phyloP scores from a whole-genome alignment of 176 grass and related monocot species.

The Aegilops sharonensis region DNA sequence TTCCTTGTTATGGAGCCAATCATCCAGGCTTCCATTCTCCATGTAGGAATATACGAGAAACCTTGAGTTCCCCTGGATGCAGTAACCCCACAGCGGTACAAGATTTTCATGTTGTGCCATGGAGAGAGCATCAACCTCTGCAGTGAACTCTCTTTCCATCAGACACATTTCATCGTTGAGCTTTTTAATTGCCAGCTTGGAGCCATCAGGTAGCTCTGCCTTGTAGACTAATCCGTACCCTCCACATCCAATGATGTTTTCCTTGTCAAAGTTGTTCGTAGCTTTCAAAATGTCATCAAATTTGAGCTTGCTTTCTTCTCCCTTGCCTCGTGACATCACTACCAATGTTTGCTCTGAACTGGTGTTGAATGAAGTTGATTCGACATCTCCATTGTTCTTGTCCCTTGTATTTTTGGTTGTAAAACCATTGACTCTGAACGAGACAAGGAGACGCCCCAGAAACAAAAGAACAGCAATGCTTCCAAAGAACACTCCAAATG shows the following conservation, averaged over 20 bases:
- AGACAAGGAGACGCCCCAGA: neutral
- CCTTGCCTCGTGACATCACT: neutral
- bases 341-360: neutral
- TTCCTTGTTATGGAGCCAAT: constrained; percentile 58
- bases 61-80: constrained; percentile 35
- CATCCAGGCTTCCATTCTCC: constrained; percentile 74
- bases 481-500: constrained; percentile 26
- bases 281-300: constrained; percentile 38
- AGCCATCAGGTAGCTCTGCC: constrained; percentile 30
- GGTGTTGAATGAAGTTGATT: neutral
- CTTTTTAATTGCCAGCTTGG: constrained; percentile 48
- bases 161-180: constrained; percentile 37
- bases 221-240: constrained; percentile 54
- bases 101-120: constrained; percentile 47
- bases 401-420: neutral
- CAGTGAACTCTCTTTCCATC: constrained; percentile 43
- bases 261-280: constrained; percentile 46
- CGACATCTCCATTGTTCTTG: neutral
- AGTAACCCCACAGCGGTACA: constrained; percentile 47
- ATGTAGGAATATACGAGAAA: constrained; percentile 56
- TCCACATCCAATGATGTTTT: constrained; percentile 46
- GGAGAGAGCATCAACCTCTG: constrained; percentile 45
- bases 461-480: neutral
- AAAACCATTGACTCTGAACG: neutral
- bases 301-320: neutral